phyloP scores from a whole-genome alignment of 768 basidiomycete genomes.

The Leucosporidium yakuticum region DNA sequence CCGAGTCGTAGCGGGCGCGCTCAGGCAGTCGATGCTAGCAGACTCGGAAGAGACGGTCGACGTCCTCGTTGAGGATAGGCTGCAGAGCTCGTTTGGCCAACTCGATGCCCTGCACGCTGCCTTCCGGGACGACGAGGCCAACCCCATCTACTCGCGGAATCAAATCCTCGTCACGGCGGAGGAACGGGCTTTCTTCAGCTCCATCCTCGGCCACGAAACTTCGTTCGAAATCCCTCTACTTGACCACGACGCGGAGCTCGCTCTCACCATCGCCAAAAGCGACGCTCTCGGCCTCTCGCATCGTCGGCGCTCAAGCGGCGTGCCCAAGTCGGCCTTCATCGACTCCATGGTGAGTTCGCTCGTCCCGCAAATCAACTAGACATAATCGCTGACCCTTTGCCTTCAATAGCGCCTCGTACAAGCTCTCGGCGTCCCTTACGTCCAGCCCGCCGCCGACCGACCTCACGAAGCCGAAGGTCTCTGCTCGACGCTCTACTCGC shows the following conservation, averaged over 20 bases:
- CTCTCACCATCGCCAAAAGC: background rate
- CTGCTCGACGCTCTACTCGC: conserved; percentile 15
- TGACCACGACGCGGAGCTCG: background rate
- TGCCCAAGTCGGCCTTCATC: background rate
- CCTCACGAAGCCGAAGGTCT: conserved; percentile 32
- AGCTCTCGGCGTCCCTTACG: conserved; percentile 17
- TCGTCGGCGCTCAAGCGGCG: background rate
- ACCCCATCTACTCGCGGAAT: conserved; percentile 27
- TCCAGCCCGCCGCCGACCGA: conserved; percentile 3
- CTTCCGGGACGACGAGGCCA: conserved; percentile 10
- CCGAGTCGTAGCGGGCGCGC: background rate
- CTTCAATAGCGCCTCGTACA: conserved; percentile 10
- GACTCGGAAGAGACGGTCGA: too few relatives aligned
- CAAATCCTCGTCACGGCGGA: conserved; percentile 6
- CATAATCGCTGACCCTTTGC: too few relatives aligned
- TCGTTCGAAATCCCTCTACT: background rate
- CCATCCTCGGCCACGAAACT: background rate
- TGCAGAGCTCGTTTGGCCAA: background rate
- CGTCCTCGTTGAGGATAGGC: background rate
- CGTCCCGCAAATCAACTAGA: background rate
- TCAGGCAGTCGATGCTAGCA: background rate
- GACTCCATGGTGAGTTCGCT: conserved; percentile 10
- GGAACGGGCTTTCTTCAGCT: conserved; percentile 3
- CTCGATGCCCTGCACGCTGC: conserved; percentile 5
- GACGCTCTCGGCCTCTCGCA: background rate